Conservation (phyloP, 495 filamentous ascomycete species). For the Penicillium manginii region DNA sequence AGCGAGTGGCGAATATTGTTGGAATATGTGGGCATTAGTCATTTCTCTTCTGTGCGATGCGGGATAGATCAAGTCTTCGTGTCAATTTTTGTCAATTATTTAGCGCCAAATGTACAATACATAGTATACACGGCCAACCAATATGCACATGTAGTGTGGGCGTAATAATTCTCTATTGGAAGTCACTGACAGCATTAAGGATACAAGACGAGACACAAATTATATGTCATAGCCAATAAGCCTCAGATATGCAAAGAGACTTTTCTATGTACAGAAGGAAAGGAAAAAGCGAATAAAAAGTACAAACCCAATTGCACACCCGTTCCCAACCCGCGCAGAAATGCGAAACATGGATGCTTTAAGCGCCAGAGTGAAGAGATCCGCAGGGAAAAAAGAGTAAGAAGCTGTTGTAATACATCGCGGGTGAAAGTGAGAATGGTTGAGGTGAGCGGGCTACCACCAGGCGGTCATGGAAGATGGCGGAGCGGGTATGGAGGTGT, state of each 20-base stretch:
- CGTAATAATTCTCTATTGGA: conserved; percentile 34
- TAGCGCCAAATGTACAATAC: conserved; percentile 1
- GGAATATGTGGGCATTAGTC: background rate
- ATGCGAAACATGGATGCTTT: conserved; percentile 51
- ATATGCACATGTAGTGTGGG: conserved; percentile 6
- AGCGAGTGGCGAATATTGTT: background rate
- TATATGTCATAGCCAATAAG: conserved; percentile 34
- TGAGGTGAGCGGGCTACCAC: conserved; percentile 31
- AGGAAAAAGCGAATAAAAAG: conserved; percentile 38
- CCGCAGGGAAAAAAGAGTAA: conserved; percentile 30
- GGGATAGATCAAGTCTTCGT: background rate
- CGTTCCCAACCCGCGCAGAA: conserved; percentile 49
- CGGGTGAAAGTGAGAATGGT: conserved; percentile 33
- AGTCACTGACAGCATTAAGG: conserved; percentile 40
- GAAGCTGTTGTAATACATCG: conserved; percentile 52
- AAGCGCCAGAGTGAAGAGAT: conserved; percentile 56
- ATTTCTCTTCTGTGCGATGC: background rate
- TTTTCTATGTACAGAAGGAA: conserved; percentile 54
- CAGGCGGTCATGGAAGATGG: conserved; percentile 32
- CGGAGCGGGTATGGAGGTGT: conserved; percentile 35
- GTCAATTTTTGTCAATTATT: conserved; percentile 1
- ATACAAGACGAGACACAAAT: conserved; percentile 32
- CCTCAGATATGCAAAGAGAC: conserved; percentile 42
- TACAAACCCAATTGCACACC: conserved; percentile 52
- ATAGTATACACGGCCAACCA: background rate